Conservation (phyloP, 495 filamentous ascomycete genomes). For the Trichoderma orchidacearum region DNA sequence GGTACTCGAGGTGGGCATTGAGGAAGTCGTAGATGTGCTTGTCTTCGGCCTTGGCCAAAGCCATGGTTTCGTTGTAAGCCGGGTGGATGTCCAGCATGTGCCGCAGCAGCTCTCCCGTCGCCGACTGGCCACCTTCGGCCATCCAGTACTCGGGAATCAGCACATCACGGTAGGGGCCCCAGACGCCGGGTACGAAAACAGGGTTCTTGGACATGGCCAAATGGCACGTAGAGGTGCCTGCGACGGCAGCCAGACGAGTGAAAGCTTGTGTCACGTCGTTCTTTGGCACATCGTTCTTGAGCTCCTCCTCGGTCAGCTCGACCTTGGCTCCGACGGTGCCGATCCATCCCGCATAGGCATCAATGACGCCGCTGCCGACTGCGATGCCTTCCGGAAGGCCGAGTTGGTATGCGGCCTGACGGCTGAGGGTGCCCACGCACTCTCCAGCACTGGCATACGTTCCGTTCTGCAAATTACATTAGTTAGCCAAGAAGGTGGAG, state of each 20-base stretch:
- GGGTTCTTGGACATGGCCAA: constrained; percentile 86
- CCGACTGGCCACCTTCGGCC: constrained; percentile 91
- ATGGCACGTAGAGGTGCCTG: constrained; percentile 94
- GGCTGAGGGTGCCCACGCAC: constrained; percentile 68
- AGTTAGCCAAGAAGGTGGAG: constrained; percentile 7
- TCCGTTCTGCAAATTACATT: constrained; percentile 51
- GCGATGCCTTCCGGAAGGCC: constrained; percentile 82
- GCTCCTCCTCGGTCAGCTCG: constrained; percentile 43
- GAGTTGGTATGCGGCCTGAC: constrained; percentile 69
- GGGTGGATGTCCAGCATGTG: constrained; percentile 91
- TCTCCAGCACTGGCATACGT: constrained; percentile 83
- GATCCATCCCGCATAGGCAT: constrained; percentile 97
- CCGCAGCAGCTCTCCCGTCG: constrained; percentile 85
- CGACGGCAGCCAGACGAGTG: constrained; percentile 83
- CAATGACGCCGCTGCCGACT: constrained; percentile 90
- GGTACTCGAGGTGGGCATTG: constrained; percentile 71
- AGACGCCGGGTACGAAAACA: constrained; percentile 86
- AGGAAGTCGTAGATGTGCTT: constrained; percentile 88
- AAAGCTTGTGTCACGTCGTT: constrained; percentile 88
- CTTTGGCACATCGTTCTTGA: constrained; percentile 44
- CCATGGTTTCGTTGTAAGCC: constrained; percentile 62
- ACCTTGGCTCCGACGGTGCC: constrained; percentile 97
- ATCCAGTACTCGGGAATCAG: constrained; percentile 87
- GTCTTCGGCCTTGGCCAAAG: constrained; percentile 62
- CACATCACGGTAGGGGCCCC: constrained; percentile 93